Evolutionary conservation across 208 protist species (phyloP).

Genomic region (Leishmania turanica): DNA sequence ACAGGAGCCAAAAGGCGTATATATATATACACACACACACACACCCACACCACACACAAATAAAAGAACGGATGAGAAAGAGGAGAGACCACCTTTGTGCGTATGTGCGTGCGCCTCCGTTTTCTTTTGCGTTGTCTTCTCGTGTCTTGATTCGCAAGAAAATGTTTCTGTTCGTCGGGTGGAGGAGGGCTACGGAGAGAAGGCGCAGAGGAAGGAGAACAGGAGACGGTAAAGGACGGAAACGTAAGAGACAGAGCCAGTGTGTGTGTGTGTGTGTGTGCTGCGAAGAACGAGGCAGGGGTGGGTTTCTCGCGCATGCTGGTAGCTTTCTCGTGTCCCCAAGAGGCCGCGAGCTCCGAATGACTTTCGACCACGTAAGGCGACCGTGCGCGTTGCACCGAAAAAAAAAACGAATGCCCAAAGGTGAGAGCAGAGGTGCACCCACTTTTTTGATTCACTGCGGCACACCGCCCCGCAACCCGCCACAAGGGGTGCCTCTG

Average conservation of each 20-base stretch:
- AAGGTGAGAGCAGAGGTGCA: neutral
- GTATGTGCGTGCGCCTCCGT: neutral
- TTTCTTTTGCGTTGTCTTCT: neutral
- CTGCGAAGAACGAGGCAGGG: neutral
- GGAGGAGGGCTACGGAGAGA: neutral
- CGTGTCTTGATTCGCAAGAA: neutral
- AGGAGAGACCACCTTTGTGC: neutral
- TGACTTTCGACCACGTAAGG: neutral
- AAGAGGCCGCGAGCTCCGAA: neutral
- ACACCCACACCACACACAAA: neutral
- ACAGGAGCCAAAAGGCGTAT: neutral
- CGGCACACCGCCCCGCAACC: neutral
- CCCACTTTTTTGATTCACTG: neutral
- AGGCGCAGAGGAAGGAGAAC: neutral
- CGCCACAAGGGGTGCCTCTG: neutral
- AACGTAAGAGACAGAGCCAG: neutral
- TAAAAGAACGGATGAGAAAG: neutral
- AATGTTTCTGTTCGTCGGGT: neutral
- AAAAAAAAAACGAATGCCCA: neutral
- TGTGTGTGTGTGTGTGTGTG: neutral
- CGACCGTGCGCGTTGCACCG: neutral
- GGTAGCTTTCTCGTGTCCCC: neutral
- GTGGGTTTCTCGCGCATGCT: neutral
- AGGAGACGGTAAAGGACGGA: constrained; percentile 1
- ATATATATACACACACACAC: neutral